Evolutionary conservation across 139 green algal species (phyloP), one percentile per base, ranked within the genome.

Genomic region (Chlorella sp.): DNA sequence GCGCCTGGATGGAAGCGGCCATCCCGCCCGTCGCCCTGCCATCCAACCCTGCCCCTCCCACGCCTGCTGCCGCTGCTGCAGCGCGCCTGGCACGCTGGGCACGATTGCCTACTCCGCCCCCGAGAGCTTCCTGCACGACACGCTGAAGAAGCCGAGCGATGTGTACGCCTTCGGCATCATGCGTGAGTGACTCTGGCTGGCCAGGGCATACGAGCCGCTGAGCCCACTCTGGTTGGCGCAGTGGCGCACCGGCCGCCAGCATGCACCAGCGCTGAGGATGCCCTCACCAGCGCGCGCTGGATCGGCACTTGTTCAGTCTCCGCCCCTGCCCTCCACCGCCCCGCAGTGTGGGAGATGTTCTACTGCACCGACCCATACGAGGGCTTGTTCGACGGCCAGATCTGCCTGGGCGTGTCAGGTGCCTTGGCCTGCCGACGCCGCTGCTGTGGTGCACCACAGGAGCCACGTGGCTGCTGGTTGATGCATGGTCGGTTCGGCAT

Each of bases 51-150:
- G 1, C 23, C 70, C 25, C 68, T 51, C 16, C 51, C 34, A 20
- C 51, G 2, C 72, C 26, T n/a, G n/a, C n/a, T n/a, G 38, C 7
- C 11, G 3, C 28, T 23, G 34, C 28, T 30, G 76, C 76, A 79
- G 67, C 70, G 39, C n/a, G 26, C 70, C 21, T 28, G 47, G 47
- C 28, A 28, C 70, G 17, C 56, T 86, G 36, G 91, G 91, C 68
- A 94, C 90, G 21, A 87, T 88, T 55, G 80, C 86, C 32, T 94
- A 92, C 87, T 88, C 90, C 75, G 85, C 91, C 16, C 91, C 91
- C n/a, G 91, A 94, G 84, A 81, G 76, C 28, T 72, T 85, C 26
- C 39, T 51, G 4, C 13, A 38, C 55, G 44, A 28, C 47, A 30
- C 16, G 17, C 13, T 44, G 25, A 55, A 56, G 55, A 81, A 64